Base-by-base conservation (phyloP, 139 green algal genomes). In the Asterochloris erici region DNA sequence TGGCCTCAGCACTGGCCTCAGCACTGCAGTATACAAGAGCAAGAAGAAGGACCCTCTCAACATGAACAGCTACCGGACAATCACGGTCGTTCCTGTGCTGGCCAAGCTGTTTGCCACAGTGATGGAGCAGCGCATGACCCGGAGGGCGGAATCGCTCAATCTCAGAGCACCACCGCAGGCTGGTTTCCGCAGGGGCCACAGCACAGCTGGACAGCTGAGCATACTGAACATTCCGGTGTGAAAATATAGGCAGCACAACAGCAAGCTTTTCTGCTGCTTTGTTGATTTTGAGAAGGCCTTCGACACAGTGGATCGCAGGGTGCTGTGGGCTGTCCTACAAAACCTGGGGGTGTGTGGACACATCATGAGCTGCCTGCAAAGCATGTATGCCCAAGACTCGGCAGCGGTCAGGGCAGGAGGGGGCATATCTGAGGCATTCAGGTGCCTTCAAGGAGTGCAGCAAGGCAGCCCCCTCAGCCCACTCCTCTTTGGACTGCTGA, bases 401-500 rank as follows among this genome's bases (percentile, higher is more conserved):
- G 73, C 73, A 62, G 26, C 27, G 21, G 28, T 62, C 28, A 61
- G 10, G 10, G 61, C 73, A 27, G 61, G 21, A 29, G 28, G 21
- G 27, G 73, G 73, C 28, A 61, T 62, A n/a, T 63, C 73, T 63
- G 73, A 63, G 14, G 14, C 16, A 16, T 69, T 69, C 16, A 16
- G 16, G 63, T 78, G 76, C 62, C 74, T 64, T 15, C 23, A 63
- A 17, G 82, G 82, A 1, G 82, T 86, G 1, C 62, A 82, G 61
- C 77, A 86, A 47, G 82, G 82, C 15, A 73, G 81, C 63, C 70
- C 77, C 1, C 70, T 79, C 9, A 83, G 61, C 62, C 81, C 81
- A n/a, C 47, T 85, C 17, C 64, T 85, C n/a, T 86, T 86, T 77
- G 69, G 83, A 11, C 63, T 86, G 14, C 83, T 80, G 15, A 68